These are phyloP conservation scores for Linnemannia schmuckeri DNA, from an alignment of 192 early-diverging fungal species.

Conservation along the genomic window DNA sequence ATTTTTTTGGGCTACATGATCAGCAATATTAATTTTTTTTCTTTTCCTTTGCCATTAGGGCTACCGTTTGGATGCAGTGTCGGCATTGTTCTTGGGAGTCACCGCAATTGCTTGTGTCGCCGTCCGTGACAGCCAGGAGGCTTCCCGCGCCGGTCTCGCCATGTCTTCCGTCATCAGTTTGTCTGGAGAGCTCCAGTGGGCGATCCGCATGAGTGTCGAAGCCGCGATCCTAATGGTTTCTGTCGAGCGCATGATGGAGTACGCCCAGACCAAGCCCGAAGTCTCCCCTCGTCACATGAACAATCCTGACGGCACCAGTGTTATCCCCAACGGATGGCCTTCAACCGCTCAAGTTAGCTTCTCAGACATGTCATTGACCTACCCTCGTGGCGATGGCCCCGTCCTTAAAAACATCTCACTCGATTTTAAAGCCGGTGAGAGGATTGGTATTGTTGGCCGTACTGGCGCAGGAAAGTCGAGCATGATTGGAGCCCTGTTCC, in stretches of 20 bases:
- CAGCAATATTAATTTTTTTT: background rate
- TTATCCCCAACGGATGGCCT: conserved; percentile 69
- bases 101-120: conserved; percentile 58
- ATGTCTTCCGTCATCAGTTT: conserved; percentile 65
- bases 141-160: conserved; percentile 63
- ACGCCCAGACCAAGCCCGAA: conserved; percentile 44
- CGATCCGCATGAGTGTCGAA: conserved; percentile 62
- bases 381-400: conserved; percentile 57
- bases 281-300: conserved; percentile 46
- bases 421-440: conserved; percentile 62
- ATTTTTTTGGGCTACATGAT: background rate
- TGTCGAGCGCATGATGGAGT: conserved; percentile 69
- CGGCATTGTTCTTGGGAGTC: conserved; percentile 53
- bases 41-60: conserved; percentile 6
- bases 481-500: conserved; percentile 75
- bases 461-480: conserved; percentile 54
- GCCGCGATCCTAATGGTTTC: conserved; percentile 42
- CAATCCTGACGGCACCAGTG: conserved; percentile 15
- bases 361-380: conserved; percentile 64
- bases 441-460: conserved; percentile 31
- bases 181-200: conserved; percentile 53
- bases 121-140: conserved; percentile 31
- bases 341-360: conserved; percentile 66
- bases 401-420: conserved; percentile 73
- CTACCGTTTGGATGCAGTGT: conserved; percentile 60